These are phyloP conservation scores for Suillus lakei DNA, from an alignment of 768 basidiomycete genomes.

Conservation along the genomic window DNA sequence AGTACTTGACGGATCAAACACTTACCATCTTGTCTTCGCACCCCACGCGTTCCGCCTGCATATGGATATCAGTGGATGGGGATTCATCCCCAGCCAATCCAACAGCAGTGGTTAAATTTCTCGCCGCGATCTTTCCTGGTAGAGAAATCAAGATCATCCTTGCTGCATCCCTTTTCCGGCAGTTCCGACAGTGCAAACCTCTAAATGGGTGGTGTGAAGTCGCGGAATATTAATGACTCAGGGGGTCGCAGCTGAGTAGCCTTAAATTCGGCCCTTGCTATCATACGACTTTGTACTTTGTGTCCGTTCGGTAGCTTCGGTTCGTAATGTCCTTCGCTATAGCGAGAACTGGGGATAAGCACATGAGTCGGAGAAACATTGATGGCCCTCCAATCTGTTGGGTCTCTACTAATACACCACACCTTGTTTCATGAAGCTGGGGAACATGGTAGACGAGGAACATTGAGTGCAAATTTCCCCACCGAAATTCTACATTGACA, in stretches of 20 bases:
- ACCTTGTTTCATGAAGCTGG: too few relatives aligned
- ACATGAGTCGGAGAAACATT: too few relatives aligned
- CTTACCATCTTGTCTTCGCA: neutral
- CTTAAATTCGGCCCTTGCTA: too few relatives aligned
- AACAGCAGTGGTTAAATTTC: neutral
- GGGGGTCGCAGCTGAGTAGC: neutral
- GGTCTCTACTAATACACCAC: too few relatives aligned
- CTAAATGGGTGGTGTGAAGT: neutral
- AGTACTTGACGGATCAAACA: neutral
- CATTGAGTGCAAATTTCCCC: too few relatives aligned
- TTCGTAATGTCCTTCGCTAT: too few relatives aligned
- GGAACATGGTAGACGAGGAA: too few relatives aligned
- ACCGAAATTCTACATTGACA: too few relatives aligned
- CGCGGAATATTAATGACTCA: neutral
- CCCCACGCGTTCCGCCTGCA: neutral
- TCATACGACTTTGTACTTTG: too few relatives aligned
- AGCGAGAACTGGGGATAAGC: too few relatives aligned
- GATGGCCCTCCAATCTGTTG: too few relatives aligned
- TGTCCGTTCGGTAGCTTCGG: too few relatives aligned
- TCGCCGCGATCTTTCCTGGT: neutral
- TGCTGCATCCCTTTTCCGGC: neutral
- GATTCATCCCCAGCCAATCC: neutral
- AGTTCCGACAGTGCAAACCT: neutral
- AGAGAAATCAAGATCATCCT: neutral
- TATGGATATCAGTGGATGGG: neutral